Base-by-base conservation (phyloP, 371 early-diverging fungal species). In the Mortierella sp. region DNA sequence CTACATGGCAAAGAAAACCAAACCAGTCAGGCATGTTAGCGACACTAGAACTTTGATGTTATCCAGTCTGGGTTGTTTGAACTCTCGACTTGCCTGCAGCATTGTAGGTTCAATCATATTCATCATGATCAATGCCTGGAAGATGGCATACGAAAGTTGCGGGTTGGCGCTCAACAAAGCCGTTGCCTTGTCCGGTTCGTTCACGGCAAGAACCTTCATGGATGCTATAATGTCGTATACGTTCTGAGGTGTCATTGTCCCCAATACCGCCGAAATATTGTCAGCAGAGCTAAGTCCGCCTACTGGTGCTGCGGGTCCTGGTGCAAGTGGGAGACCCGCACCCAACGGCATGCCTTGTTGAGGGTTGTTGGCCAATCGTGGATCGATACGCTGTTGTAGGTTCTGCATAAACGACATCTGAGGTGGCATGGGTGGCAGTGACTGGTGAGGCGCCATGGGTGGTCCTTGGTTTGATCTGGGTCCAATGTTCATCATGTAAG, bases 101-200 rank as follows among this genome's bases (percentile, higher is more conserved):
- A 89, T 82, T 28, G 80, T 81, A n/a, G 88, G 87, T 73, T 95
- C 95, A 21, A 96, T 90, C 34, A 95, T 80, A 54, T 92, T 91
- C 89, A 93, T 88, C 77, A 90, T 88, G 9, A 94, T 60, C 82
- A 96, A 84, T 12, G 91, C 89, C 69, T 95, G 95, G 71, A 95
- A 93, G 27, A 96, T 77, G 4, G 94, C 94, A 80, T 94, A 95
- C 17, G 93, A 85, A 1, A 95, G 83, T 60, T 92, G 94, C 37
- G 96, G 97, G 67, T 95, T 94, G 24, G 84, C 67, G 17, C 79
- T 71, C 37, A 96, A 73, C 37, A 96, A 81, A 1, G 87, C 80
- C 40, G 86, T 85, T 7, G 92, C 90, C 44, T 89, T 86, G 9
- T 91, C 90, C 1, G 83, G 92, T 70, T 85, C 85, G 46, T 53